Evolutionary conservation across 129 eudicot species (phyloP).

Genomic region (Flaveria brownii): DNA sequence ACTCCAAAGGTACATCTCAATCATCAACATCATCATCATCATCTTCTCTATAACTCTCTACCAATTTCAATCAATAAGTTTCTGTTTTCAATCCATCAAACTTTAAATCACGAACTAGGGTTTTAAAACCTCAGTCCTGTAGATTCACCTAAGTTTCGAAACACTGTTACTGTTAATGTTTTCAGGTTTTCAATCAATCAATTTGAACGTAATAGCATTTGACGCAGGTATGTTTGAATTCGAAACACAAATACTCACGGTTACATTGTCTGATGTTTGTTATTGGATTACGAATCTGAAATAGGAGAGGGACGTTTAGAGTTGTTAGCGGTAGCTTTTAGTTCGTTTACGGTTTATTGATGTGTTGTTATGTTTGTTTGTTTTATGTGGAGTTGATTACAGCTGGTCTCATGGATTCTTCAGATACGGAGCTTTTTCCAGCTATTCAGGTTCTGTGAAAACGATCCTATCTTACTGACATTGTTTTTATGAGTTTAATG

Average conservation of each 20-base stretch:
- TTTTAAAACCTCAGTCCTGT: constrained; percentile 2
- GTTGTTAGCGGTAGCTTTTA: too few relatives aligned
- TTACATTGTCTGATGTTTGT: too few relatives aligned
- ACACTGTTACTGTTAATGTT: not conserved
- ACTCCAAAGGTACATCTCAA: constrained; percentile 29
- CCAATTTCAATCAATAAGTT: not conserved
- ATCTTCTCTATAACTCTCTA: too few relatives aligned
- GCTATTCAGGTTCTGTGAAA: constrained; percentile 52
- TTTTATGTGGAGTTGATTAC: constrained; percentile 13
- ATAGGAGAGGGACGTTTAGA: not conserved
- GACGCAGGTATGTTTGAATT: constrained; percentile 10
- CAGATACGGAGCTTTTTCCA: constrained; percentile 45
- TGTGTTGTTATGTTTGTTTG: constrained; percentile 13
- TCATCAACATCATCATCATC: not conserved
- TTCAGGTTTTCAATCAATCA: not conserved
- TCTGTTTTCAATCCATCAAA: not conserved
- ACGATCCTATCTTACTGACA: not conserved
- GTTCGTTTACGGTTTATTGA: not conserved
- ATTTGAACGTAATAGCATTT: not conserved
- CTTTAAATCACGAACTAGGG: constrained; percentile 27
- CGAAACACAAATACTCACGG: not conserved
- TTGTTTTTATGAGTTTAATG: not conserved
- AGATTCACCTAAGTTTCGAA: too few relatives aligned
- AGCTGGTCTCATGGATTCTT: constrained; percentile 49
- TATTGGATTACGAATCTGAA: constrained; percentile 7